A percentile compares a stretch with the other conserved stretches of the same genome.
phyloP scores from a whole-genome alignment of 768 basidiomycete species.

The Boletus patriciae region DNA sequence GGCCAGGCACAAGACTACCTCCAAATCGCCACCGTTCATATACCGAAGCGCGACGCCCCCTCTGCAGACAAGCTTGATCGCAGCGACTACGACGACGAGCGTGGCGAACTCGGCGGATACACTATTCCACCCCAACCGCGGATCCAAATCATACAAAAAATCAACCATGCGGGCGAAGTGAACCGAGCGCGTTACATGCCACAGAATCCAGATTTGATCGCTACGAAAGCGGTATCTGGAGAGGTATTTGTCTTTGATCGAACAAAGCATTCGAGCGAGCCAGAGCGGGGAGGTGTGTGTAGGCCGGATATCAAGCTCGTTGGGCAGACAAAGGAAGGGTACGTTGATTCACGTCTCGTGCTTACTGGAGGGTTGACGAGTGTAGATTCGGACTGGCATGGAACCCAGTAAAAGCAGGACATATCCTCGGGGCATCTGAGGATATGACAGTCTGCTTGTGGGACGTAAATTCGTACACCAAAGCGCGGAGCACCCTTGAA shows the following conservation, averaged over 20 bases:
- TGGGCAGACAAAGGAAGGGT: slow-evolving; percentile 95
- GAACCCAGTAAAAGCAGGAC: slow-evolving; percentile 81
- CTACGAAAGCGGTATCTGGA: slow-evolving; percentile 89
- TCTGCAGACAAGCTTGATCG: slow-evolving; percentile 78
- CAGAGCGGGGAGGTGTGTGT: slow-evolving; percentile 79
- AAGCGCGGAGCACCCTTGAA: slow-evolving; percentile 75
- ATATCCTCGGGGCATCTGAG: slow-evolving; percentile 89
- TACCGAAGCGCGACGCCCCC: slow-evolving; percentile 77
- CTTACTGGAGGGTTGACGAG: slow-evolving; percentile 6
- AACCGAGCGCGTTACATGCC: slow-evolving; percentile 99
- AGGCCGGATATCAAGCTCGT: slow-evolving; percentile 89
- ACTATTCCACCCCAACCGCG: slow-evolving; percentile 81
- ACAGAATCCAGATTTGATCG: slow-evolving; percentile 95
- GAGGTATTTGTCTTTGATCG: slow-evolving; percentile 95
- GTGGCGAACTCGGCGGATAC: slow-evolving; percentile 93
- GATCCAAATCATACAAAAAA: slow-evolving; percentile 87
- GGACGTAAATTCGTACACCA: slow-evolving; percentile 90
- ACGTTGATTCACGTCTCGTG: slow-evolving; percentile 29
- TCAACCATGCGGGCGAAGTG: slow-evolving; percentile 94
- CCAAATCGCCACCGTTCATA: slow-evolving; percentile 91
- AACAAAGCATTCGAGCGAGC: slow-evolving; percentile 94
- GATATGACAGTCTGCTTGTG: slow-evolving; percentile 96
- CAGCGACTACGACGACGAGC: slow-evolving; percentile 84
- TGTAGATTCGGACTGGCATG: slow-evolving; percentile 91
- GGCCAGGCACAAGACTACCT: slow-evolving; percentile 92